A percentile compares a stretch with the other conserved stretches of the same genome.
These are phyloP conservation scores for Candida endomychidarum DNA, from an alignment of 805 yeast species.

Conservation along the genomic window DNA sequence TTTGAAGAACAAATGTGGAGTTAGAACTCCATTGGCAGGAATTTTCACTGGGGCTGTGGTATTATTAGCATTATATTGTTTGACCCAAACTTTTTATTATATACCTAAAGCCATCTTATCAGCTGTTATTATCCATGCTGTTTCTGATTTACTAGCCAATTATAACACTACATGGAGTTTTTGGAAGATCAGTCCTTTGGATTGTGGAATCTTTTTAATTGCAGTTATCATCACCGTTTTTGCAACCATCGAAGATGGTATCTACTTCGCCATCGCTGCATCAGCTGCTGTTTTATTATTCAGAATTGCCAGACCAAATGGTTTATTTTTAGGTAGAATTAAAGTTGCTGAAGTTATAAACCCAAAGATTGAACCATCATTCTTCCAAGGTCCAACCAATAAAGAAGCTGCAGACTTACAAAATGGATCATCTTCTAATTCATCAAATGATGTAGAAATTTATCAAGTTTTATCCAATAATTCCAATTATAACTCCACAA, in stretches of 20 bases:
- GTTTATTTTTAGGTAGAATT: conserved; percentile 78
- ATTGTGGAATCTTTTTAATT: conserved; percentile 66
- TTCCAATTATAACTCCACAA: conserved; percentile 24
- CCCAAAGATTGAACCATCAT: conserved; percentile 45
- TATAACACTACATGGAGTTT: conserved; percentile 65
- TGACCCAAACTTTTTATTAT: conserved; percentile 80
- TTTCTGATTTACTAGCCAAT: conserved; percentile 75
- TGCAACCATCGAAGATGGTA: conserved; percentile 80
- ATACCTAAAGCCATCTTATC: conserved; percentile 87
- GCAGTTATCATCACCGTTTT: conserved; percentile 77
- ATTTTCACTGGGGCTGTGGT: conserved; percentile 88
- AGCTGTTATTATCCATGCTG: conserved; percentile 93
- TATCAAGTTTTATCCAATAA: conserved; percentile 42
- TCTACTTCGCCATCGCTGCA: conserved; percentile 86
- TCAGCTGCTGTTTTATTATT: conserved; percentile 73
- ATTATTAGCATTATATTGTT: conserved; percentile 76
- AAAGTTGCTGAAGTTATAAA: conserved; percentile 69
- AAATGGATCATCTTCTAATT: conserved; percentile 17
- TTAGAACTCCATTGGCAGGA: conserved; percentile 91
- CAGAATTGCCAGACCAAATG: conserved; percentile 76
- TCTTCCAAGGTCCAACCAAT: conserved; percentile 5
- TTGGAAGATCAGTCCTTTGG: conserved; percentile 75
- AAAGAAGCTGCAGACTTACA: conserved; percentile 6
- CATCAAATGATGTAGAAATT: conserved; percentile 38
- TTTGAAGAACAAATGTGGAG: conserved; percentile 91